These are phyloP conservation scores for Suillus paluster DNA, from an alignment of 768 basidiomycete genomes.

Conservation along the genomic window DNA sequence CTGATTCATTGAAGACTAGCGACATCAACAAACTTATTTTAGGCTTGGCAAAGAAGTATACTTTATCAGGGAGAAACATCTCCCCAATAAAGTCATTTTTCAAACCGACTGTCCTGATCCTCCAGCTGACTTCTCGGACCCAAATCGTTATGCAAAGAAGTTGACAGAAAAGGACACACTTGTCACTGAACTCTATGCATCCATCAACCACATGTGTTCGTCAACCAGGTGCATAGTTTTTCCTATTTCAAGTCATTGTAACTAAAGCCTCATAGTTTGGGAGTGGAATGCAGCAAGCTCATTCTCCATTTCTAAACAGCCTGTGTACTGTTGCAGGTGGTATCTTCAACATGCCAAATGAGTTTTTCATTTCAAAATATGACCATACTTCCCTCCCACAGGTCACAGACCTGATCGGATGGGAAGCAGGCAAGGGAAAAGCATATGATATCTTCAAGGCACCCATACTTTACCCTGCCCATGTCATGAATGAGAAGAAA, in stretches of 20 bases:
- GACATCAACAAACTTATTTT: background rate
- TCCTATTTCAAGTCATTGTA: background rate
- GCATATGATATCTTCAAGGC: background rate
- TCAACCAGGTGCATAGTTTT: background rate
- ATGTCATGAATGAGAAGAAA: background rate
- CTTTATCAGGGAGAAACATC: no score
- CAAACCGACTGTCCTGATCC: background rate
- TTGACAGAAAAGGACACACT: background rate
- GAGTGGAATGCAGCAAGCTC: background rate
- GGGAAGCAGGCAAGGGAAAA: background rate
- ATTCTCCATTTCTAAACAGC: background rate
- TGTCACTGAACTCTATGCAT: background rate
- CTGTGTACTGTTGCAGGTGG: background rate
- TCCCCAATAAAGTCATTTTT: slow-evolving; percentile 1
- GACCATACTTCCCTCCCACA: background rate
- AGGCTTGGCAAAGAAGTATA: slow-evolving; percentile 1
- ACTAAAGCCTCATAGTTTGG: background rate
- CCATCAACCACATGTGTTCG: background rate
- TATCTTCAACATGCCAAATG: slow-evolving; percentile 1
- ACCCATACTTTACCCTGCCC: slow-evolving; percentile 1
- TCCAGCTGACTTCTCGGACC: background rate
- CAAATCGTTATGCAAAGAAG: background rate
- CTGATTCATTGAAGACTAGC: no score
- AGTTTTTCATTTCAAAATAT: background rate
- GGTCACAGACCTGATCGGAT: background rate